Percentiles rank a stretch among this genome's conserved stretches.
Conservation (phyloP, 192 early-diverging fungal genomes). For the Mortierella hygrophila region DNA sequence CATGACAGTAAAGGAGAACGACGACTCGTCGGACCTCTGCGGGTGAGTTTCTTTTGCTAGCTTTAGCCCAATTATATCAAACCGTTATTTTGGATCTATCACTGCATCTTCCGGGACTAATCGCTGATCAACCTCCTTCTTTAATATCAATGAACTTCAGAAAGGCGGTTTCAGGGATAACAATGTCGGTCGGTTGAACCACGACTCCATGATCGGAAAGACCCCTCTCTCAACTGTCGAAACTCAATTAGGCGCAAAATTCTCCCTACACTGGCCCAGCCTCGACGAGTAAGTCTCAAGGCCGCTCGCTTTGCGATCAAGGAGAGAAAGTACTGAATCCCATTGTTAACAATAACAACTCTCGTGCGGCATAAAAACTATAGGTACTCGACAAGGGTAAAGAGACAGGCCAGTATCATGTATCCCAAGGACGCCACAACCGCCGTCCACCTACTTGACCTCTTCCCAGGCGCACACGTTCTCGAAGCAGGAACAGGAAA, state of each 20-base stretch:
- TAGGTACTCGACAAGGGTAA: slow-evolving; percentile 47
- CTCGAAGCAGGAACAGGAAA: slow-evolving; percentile 81
- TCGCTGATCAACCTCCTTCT: background rate
- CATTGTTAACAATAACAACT: background rate
- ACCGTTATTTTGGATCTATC: background rate
- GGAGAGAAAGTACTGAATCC: too few species aligned
- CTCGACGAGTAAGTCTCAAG: slow-evolving; percentile 37
- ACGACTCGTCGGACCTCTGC: slow-evolving; percentile 30
- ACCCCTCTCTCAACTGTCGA: slow-evolving; percentile 29
- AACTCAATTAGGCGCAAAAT: slow-evolving; percentile 30
- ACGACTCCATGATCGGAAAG: slow-evolving; percentile 37
- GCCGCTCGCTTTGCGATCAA: background rate
- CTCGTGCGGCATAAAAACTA: background rate
- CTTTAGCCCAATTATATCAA: background rate
- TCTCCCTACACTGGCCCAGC: slow-evolving; percentile 42
- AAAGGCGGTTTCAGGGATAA: slow-evolving; percentile 20
- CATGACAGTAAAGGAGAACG: slow-evolving; percentile 37
- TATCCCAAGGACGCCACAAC: slow-evolving; percentile 76
- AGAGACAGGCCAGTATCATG: slow-evolving; percentile 62
- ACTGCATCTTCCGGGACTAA: background rate
- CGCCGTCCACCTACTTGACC: slow-evolving; percentile 68
- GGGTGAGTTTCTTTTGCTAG: background rate
- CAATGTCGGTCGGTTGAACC: slow-evolving; percentile 28
- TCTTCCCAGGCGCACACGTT: slow-evolving; percentile 65
- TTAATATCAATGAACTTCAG: background rate